Conservation (phyloP, 495 filamentous ascomycete species). For the Gamarada debralockiae region DNA sequence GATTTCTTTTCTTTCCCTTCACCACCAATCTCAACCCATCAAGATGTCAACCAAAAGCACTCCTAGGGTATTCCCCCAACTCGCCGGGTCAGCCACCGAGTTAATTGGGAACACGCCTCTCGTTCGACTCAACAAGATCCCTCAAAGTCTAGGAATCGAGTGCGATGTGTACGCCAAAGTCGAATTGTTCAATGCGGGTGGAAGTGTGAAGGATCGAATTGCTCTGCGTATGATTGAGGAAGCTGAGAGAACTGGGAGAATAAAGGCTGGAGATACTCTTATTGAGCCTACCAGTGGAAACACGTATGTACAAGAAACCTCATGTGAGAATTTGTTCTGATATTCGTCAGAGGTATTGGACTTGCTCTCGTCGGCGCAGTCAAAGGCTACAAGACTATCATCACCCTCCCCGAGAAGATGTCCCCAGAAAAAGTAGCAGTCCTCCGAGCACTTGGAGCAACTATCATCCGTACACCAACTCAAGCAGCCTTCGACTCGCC, state of each 20-base stretch:
- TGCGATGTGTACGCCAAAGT: conserved; percentile 90
- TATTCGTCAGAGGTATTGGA: conserved; percentile 70
- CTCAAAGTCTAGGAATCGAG: conserved; percentile 84
- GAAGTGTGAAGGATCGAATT: conserved; percentile 97
- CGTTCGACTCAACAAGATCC: conserved; percentile 86
- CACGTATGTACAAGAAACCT: conserved; percentile 52
- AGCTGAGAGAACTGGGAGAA: conserved; percentile 84
- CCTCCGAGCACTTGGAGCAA: conserved; percentile 86
- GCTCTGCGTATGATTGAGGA: conserved; percentile 97
- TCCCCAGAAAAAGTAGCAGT: conserved; percentile 96
- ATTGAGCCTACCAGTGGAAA: conserved; percentile 99
- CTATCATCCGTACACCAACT: conserved; percentile 96
- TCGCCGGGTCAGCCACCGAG: conserved; percentile 41
- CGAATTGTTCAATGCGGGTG: conserved; percentile 96
- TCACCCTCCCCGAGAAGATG: conserved; percentile 99
- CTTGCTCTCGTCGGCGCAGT: conserved; percentile 90
- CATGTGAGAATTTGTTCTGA: conserved; percentile 14
- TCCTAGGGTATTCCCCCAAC: conserved; percentile 9
- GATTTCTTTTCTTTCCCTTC: background rate
- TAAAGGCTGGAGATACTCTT: conserved; percentile 94
- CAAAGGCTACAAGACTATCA: conserved; percentile 97
- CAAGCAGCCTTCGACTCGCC: conserved; percentile 91
- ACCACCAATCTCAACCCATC: background rate
- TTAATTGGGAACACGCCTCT: conserved; percentile 92
- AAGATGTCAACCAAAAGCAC: conserved; percentile 10